Percentiles rank a stretch among this genome's conserved stretches.
These are phyloP conservation scores for Solanum neorickii DNA, from an alignment of 257 asterid species.

Conservation along the genomic window DNA sequence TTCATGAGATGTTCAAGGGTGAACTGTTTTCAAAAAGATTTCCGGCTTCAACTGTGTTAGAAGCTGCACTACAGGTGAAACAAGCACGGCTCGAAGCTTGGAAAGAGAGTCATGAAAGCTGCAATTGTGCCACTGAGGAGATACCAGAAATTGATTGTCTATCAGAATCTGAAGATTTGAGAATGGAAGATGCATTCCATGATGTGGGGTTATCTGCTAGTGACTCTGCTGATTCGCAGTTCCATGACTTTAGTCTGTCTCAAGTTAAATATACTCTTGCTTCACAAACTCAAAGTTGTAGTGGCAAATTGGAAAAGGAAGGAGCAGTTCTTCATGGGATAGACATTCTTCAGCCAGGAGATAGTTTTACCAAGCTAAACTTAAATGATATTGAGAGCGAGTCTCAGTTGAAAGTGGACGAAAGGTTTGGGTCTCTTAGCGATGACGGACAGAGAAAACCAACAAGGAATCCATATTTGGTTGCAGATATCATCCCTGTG, in stretches of 20 bases:
- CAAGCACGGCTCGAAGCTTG: slow-evolving; percentile 57
- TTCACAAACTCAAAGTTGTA: slow-evolving; percentile 17
- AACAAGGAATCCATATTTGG: slow-evolving; percentile 3
- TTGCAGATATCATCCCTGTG: slow-evolving; percentile 12
- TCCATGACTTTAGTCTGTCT: slow-evolving; percentile 27
- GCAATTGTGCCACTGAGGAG: slow-evolving; percentile 6
- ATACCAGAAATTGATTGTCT: slow-evolving; percentile 25
- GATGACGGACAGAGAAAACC: slow-evolving; percentile 13
- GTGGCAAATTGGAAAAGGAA: slow-evolving; percentile 14
- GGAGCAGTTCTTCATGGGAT: slow-evolving; percentile 13
- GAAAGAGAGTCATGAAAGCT: slow-evolving; percentile 8
- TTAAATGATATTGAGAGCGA: slow-evolving; percentile 9
- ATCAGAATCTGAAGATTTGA: slow-evolving; percentile 53
- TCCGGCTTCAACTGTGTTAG: slow-evolving; percentile 57
- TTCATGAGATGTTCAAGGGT: slow-evolving; percentile 40
- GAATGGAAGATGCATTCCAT: slow-evolving; percentile 58
- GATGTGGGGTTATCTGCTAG: slow-evolving; percentile 38
- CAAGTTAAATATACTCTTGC: slow-evolving; percentile 48
- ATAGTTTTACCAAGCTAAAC: slow-evolving; percentile 1
- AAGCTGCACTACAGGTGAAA: slow-evolving; percentile 70
- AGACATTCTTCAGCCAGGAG: slow-evolving; percentile 9
- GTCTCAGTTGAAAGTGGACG: slow-evolving; percentile 7
- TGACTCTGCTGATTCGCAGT: slow-evolving; percentile 10
- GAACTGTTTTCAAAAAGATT: slow-evolving; percentile 18
- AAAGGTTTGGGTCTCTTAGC: slow-evolving; percentile 7